Evolutionary conservation across 441 rosid genomes (phyloP), one percentile per base, ranked within the genome.

Genomic region (Erodium texanum): DNA sequence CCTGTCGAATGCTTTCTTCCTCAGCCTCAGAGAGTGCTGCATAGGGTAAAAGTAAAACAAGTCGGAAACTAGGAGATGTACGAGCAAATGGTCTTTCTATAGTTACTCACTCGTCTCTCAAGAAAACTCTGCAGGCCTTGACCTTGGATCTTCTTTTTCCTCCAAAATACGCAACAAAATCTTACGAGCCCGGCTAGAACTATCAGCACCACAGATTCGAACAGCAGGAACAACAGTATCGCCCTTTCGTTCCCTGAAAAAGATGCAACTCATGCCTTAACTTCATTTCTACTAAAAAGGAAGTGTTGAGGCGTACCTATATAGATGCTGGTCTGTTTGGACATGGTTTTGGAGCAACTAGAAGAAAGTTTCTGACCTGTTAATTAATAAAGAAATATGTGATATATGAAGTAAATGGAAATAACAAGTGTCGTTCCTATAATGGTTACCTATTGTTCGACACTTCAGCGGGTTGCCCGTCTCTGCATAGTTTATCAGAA

Each of bases 161-260:
- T 83, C 99, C 97, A 89, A 72, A 91, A 93, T 65, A 82, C 63
- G 66, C 86, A 87, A 73, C 97, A 91, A 75, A 89, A 89, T 68
- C 89, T 78, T 66, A 91, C 87, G 3, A 85, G 80, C 52, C 73
- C 84, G 14, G 83, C 89, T 50, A 91, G 79, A 68, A 78, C 69
- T 43, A 93, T 61, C 76, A 93, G 73, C 45, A 85, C 19, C 1
- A 77, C 75, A 58, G 93, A 82, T 80, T 89, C 93, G 0, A 91
- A 83, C 58, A 88, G 72, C 72, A 89, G 76, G 77, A 91, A 89
- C 81, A 85, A 27, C 59, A 88, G 23, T 50, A 83, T 77, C 48
- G 69, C 70, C 78, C 80, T 82, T 73, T 79, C 85, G n/a, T 82
- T 79, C 24, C 92, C 99, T 91, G 78, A 36, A 63, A 77, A 63